Conservation (phyloP, 306 rosid genomes). For the Lathyrus aphaca region DNA sequence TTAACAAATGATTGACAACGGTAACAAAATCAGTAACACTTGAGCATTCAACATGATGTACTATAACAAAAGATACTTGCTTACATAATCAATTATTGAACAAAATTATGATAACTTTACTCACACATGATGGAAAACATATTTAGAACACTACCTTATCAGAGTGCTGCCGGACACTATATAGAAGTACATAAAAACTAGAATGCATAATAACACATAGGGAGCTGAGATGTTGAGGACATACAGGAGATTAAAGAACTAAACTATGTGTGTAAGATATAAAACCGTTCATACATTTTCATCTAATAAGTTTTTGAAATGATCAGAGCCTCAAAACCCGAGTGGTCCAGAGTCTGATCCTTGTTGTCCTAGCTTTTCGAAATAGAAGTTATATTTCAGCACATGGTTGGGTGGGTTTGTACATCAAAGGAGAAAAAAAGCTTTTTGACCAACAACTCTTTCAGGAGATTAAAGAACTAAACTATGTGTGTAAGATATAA, state of each 20-base stretch:
- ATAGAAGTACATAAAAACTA: slow-evolving; percentile 4
- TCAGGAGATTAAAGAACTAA: slow-evolving; percentile 22
- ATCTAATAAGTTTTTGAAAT: neutral
- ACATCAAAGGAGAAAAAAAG: too few species aligned
- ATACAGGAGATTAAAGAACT: slow-evolving; percentile 20
- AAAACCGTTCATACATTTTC: neutral
- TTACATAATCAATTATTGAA: neutral
- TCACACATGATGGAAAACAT: slow-evolving; percentile 19
- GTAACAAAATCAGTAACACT: slow-evolving; percentile 30
- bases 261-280: neutral
- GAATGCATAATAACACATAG: slow-evolving; percentile 2
- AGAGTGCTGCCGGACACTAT: neutral
- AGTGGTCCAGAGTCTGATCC: slow-evolving; percentile 4
- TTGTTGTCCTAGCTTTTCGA: slow-evolving; percentile 5
- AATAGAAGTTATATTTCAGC: slow-evolving; percentile 11
- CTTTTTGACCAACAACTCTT: too few species aligned
- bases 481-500: neutral
- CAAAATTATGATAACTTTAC: slow-evolving; percentile 19
- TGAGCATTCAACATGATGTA: slow-evolving; percentile 11
- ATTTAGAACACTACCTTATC: slow-evolving; percentile 14
- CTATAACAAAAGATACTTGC: slow-evolving; percentile 9
- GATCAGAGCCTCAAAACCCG: slow-evolving; percentile 1
- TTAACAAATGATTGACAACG: slow-evolving; percentile 15
- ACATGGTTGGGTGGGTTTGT: slow-evolving; percentile 3
- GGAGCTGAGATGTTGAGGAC: slow-evolving; percentile 15